Evolutionary conservation across 345 rosid species (phyloP).

Genomic region (Populus pruinosa): DNA sequence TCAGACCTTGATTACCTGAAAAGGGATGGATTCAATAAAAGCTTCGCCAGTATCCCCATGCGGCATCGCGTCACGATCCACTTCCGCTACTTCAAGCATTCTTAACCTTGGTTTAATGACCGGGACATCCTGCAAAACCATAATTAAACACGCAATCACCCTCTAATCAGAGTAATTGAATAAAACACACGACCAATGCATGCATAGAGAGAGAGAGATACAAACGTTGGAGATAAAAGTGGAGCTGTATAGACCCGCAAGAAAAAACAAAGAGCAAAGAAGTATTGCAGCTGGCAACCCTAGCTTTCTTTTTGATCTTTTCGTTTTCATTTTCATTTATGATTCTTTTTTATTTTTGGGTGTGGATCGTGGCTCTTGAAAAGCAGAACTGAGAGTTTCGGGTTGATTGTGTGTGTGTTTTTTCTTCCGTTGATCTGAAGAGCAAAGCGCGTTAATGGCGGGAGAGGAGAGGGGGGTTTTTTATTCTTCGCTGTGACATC

Average conservation of each 20-base stretch:
- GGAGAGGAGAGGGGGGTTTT: slow-evolving; percentile 17
- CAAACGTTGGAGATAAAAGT: slow-evolving; percentile 47
- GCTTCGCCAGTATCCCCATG: slow-evolving; percentile 65
- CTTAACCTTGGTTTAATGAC: slow-evolving; percentile 49
- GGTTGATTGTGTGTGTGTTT: not conserved
- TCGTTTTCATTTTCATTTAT: slow-evolving; percentile 61
- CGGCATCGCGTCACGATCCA: slow-evolving; percentile 36
- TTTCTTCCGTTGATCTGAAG: not conserved
- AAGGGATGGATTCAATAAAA: slow-evolving; percentile 55
- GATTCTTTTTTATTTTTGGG: not conserved
- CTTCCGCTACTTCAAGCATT: slow-evolving; percentile 41
- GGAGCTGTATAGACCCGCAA: slow-evolving; percentile 61
- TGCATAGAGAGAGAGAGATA: not conserved
- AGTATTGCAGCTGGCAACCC: slow-evolving; percentile 42
- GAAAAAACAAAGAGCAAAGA: slow-evolving; percentile 58
- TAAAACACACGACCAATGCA: not conserved
- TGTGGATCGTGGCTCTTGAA: not conserved
- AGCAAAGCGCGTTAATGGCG: slow-evolving; percentile 18
- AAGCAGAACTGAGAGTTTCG: not conserved
- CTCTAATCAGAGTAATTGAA: not conserved
- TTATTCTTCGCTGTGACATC: not conserved
- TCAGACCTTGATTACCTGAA: slow-evolving; percentile 46
- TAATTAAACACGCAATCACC: slow-evolving; percentile 8
- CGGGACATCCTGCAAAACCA: slow-evolving; percentile 49
- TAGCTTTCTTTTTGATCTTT: slow-evolving; percentile 47